Conservation (phyloP, 148 eudicot genomes). For the Chenopodium suecicum region DNA sequence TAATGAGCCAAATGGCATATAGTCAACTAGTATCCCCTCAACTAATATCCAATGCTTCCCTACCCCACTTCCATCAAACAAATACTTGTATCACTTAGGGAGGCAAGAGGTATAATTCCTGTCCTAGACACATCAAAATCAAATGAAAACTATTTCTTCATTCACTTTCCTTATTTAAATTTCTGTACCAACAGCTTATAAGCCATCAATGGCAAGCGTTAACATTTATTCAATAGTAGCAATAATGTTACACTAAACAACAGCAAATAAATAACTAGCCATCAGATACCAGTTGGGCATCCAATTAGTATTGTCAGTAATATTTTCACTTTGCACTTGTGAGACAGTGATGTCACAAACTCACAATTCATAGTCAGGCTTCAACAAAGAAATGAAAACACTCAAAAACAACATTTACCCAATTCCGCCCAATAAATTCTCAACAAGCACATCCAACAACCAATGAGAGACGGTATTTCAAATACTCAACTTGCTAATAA, state of each 20-base stretch:
- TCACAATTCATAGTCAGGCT: neutral
- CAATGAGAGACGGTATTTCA: constrained; percentile 15
- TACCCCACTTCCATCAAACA: neutral
- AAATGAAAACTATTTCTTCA: neutral
- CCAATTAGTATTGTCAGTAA: neutral
- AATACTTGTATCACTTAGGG: neutral
- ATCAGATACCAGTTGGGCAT: neutral
- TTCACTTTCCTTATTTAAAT: neutral
- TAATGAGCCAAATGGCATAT: constrained; percentile 6
- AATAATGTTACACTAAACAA: neutral
- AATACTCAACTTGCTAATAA: constrained; percentile 19
- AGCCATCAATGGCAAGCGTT: neutral
- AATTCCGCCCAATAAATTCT: constrained; percentile 21
- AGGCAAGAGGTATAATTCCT: neutral
- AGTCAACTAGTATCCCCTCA: neutral
- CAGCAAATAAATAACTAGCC: neutral
- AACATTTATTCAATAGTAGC: neutral
- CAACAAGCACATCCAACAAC: constrained; percentile 22
- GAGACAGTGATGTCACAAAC: constrained; percentile 5
- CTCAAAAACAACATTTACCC: neutral
- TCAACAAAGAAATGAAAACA: neutral
- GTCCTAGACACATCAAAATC: neutral
- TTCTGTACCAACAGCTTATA: constrained; percentile 2
- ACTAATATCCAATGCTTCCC: neutral
- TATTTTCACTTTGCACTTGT: neutral